Conservation (phyloP, 345 rosid species). For the Durio zibethinus region DNA sequence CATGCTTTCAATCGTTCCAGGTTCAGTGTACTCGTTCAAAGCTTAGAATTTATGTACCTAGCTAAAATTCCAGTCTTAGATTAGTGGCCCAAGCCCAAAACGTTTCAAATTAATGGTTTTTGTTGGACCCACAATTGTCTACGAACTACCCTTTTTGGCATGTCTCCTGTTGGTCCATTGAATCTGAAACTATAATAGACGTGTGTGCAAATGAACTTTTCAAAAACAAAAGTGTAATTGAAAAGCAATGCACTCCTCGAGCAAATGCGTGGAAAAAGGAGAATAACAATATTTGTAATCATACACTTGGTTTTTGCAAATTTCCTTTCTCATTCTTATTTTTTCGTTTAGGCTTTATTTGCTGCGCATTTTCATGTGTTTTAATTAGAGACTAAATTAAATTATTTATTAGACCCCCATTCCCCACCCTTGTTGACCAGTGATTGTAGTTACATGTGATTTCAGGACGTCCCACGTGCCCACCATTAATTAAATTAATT, state of each 20-base stretch:
- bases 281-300: neutral
- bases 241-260: neutral
- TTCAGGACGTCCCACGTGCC: too few species aligned
- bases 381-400: too few species aligned
- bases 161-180: neutral
- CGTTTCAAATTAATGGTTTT: neutral
- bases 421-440: too few species aligned
- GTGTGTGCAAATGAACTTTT: neutral
- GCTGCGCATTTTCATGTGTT: too few species aligned
- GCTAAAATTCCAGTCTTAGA: neutral
- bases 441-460: too few species aligned
- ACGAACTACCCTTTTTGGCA: neutral
- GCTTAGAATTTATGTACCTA: neutral
- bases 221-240: too few species aligned
- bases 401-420: too few species aligned
- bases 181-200: neutral
- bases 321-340: neutral
- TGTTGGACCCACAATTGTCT: neutral
- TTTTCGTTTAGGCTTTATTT: neutral
- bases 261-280: neutral
- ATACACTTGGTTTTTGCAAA: neutral
- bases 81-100: slow-evolving; percentile 3
- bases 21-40: neutral
- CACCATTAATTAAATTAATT: too few species aligned
- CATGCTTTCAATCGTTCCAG: neutral